Conservation (phyloP, 169 alveolate genomes). For the Perkinsus marinus region DNA sequence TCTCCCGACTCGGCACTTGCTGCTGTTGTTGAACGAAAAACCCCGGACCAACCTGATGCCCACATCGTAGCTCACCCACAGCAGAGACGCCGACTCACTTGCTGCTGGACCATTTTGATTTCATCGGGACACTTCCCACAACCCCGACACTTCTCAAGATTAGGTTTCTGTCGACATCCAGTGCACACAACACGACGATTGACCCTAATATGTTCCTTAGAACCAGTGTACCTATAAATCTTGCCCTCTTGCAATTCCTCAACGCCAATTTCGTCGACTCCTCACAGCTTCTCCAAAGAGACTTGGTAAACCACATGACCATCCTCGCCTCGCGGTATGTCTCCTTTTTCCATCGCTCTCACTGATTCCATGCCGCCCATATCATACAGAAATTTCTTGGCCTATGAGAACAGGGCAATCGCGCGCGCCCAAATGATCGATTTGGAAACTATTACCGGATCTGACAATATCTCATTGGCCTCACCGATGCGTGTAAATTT, state of each 20-base stretch:
- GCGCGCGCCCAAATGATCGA: no score
- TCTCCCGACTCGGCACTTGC: slow-evolving; percentile 3
- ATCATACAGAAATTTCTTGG: no score
- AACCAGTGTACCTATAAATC: not conserved
- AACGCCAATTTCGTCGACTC: not conserved
- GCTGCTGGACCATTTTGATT: slow-evolving; percentile 5
- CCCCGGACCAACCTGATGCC: slow-evolving; percentile 2
- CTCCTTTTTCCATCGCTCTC: no score
- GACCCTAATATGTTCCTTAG: not conserved
- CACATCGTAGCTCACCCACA: not conserved
- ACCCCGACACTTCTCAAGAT: not conserved
- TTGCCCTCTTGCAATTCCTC: not conserved
- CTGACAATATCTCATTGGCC: no score
- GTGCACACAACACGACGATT: not conserved
- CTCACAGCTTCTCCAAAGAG: slow-evolving; percentile 11
- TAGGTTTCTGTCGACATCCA: slow-evolving; percentile 1
- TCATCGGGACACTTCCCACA: slow-evolving; percentile 1
- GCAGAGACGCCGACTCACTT: not conserved
- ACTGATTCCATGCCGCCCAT: no score
- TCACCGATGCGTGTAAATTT: no score
- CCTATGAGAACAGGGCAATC: no score
- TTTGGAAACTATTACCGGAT: no score
- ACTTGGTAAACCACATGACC: slow-evolving; percentile 30
- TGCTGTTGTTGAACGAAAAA: slow-evolving; percentile 5
- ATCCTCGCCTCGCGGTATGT: no score